Evolutionary conservation across 2,329 filamentous ascomycete species (phyloP), one percentile per base, ranked within the genome.

Genomic region (Venturia asperata): DNA sequence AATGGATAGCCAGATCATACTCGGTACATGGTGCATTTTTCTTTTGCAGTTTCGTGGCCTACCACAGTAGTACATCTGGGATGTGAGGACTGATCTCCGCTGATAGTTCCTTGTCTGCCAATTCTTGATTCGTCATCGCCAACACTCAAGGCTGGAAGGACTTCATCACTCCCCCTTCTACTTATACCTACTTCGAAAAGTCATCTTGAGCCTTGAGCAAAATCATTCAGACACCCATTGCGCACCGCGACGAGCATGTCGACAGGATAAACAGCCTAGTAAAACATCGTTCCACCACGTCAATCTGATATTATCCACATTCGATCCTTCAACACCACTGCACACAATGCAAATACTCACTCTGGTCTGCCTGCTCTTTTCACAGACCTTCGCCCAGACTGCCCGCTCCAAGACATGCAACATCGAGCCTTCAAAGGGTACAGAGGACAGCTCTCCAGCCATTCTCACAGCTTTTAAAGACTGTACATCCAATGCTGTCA

Each of bases 371-470:
- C 60, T 61, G 34, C 42, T 45, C 21, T 61, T 15, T n/a, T 61
- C 39, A 6, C 37, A 42, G 11, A 45, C 39, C 2, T 11, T 61
- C 60, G 42, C 60, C 5, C 60, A 61, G 15, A 42, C 60, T 61
- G 13, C 58, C 19, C 60, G 60, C 9, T 27, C 27, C 24, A 45
- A 43, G 39, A 45, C 42, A 27, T 61, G 60, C 60, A 42, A 41
- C 39, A 45, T 61, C 24, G 65, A 42, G 34, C 71, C 74, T 24
- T 77, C 77, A 13, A 73, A 77, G 62, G 74, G 76, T 19, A 72
- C 71, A 13, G 69, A 71, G 2, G 77, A 79, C 63, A 77, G 80
- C 68, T 75, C 77, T 1, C 71, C 74, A 10, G 77, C 77, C 1
- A 74, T 79, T 5, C 66, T 70, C 5, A 66, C 70, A 13, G 76